Base-by-base conservation (phyloP, 345 rosid species). In the Bruguiera parviflora region DNA sequence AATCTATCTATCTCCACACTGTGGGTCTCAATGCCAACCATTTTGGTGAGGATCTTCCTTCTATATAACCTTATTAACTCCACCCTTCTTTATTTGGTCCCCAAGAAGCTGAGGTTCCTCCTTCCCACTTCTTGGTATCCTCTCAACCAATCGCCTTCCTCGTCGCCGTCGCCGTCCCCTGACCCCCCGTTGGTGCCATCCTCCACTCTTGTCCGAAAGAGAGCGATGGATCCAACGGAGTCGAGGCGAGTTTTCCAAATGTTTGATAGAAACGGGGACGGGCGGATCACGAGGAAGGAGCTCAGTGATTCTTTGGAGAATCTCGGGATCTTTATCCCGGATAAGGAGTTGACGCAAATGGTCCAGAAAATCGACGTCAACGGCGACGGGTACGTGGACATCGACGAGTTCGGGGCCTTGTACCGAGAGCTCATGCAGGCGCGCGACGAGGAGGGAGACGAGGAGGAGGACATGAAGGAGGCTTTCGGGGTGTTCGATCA, bases 401-500 rank as follows among this genome's bases (percentile, higher is more conserved):
- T 93, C 19, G 88, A 86, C 1, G 98, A 93, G 81, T 93, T 93
- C 63, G 81, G 83, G 0, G 86, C 65, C 52, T 67, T 93, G 67
- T 91, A 91, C 53, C 78, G 72, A 16, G 81, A 90, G 0, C 68
- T 93, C 7, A 78, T 87, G 87, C 85, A 67, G 0, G 91, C 78
- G 53, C 75, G 80, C 32, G 84, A 85, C 56, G 92, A 81, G 75
- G 61, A 25, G 2, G 39, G 65, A 4, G 70, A 69, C 6, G 87
- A 80, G 60, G 96, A 84, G 67, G 88, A 83, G 37, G 89, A 89
- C 62, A 85, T 93, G 91, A 87, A 66, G 75, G 97, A 93, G 58
- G 96, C 96, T 5, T 93, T 93, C 64, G 79, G 85, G n/a, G 97
- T 93, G 55, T 93, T 93, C 59, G 98, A 93, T 49, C 84, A 79